A percentile compares a stretch with the other conserved stretches of the same genome.
phyloP scores from a whole-genome alignment of 176 grass and related monocot genomes.

The Alopecurus myosuroides region DNA sequence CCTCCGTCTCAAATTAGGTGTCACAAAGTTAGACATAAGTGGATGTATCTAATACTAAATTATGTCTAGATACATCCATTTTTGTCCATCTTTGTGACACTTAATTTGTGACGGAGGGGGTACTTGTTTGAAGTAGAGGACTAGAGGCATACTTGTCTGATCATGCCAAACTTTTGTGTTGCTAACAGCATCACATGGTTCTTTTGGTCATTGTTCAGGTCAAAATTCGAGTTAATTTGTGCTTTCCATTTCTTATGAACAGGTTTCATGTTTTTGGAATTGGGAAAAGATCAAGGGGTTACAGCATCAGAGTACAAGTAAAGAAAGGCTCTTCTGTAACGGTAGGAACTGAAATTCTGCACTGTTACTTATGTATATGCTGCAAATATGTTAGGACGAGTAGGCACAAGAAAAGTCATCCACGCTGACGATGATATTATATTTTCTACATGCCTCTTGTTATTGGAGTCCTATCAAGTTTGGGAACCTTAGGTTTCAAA shows the following conservation, averaged over 20 bases:
- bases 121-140: background rate
- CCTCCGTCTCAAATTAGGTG: too few species aligned
- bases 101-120: too few species aligned
- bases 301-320: constrained; percentile 60
- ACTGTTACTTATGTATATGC: background rate
- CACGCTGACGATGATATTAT: background rate
- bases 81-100: too few species aligned
- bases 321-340: constrained; percentile 61
- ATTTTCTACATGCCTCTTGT: background rate
- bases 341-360: constrained; percentile 40
- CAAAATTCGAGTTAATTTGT: constrained; percentile 10
- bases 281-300: constrained; percentile 40
- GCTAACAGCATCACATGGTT: background rate
- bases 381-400: background rate
- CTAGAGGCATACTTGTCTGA: background rate
- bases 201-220: background rate
- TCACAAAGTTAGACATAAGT: too few species aligned
- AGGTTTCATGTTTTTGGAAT: constrained; percentile 88
- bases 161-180: background rate
- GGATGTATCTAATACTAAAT: too few species aligned
- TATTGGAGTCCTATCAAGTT: background rate
- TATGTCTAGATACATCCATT: too few species aligned
- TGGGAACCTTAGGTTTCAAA: too few species aligned
- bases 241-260: constrained; percentile 9
- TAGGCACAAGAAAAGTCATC: background rate